phyloP scores from a whole-genome alignment of 331 rosid genomes.

The Acacia pycnantha region DNA sequence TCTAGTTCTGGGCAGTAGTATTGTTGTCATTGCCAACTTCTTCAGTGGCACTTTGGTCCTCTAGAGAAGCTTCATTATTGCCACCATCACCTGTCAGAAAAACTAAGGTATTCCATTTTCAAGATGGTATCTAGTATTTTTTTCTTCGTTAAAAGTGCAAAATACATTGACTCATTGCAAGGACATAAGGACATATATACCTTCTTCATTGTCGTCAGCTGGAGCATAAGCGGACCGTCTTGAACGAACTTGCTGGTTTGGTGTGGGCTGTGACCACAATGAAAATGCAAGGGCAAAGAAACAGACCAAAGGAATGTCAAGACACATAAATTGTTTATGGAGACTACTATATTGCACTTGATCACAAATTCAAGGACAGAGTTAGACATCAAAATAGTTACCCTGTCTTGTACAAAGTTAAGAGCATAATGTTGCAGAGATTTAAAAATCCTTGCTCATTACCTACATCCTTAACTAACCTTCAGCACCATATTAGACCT shows the following conservation, averaged over 20 bases:
- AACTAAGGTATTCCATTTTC: not conserved
- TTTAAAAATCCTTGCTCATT: not conserved
- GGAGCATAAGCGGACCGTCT: slow-evolving; percentile 73
- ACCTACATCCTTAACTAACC: not conserved
- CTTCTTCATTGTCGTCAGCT: slow-evolving; percentile 48
- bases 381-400: not conserved
- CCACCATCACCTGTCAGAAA: slow-evolving; percentile 35
- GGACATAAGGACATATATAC: slow-evolving; percentile 32
- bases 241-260: slow-evolving; percentile 64
- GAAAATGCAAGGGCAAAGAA: not conserved
- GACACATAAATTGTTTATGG: not conserved
- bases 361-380: not conserved
- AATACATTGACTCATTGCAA: not conserved
- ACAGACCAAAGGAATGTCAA: not conserved
- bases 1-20: slow-evolving; percentile 39
- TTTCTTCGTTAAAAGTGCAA: not conserved
- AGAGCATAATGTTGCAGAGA: not conserved
- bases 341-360: not conserved
- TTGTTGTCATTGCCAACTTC: slow-evolving; percentile 23
- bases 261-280: slow-evolving; percentile 51
- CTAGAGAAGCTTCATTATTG: slow-evolving; percentile 24
- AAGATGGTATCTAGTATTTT: not conserved
- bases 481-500: not conserved
- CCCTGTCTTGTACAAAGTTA: slow-evolving; percentile 1
- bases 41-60: slow-evolving; percentile 34